These are phyloP conservation scores for Amphicarpaea edgeworthii DNA, from an alignment of 306 rosid genomes.

Conservation along the genomic window DNA sequence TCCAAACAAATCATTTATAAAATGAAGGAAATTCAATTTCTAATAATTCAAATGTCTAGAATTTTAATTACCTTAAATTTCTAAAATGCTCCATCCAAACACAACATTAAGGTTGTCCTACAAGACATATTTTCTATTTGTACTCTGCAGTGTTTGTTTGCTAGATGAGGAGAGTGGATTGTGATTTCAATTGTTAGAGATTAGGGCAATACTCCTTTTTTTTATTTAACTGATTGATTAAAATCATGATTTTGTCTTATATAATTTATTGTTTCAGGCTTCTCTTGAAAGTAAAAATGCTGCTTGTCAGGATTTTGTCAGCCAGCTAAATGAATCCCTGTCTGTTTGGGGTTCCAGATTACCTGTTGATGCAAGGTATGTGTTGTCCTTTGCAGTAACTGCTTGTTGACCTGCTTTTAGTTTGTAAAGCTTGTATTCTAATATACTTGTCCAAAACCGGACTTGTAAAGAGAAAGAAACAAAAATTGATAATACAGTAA, in stretches of 20 bases:
- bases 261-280: slow-evolving; percentile 64
- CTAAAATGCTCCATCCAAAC: too few relatives aligned
- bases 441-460: slow-evolving; percentile 12
- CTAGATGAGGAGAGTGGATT: slow-evolving; percentile 34
- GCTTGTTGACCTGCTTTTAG: slow-evolving; percentile 36
- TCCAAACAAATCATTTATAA: too few relatives aligned
- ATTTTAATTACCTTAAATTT: too few relatives aligned
- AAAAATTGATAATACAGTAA: background rate
- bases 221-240: slow-evolving; percentile 7
- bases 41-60: too few relatives aligned
- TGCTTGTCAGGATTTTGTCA: slow-evolving; percentile 68
- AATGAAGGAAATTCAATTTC: too few relatives aligned
- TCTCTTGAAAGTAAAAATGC: slow-evolving; percentile 80
- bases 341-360: slow-evolving; percentile 83
- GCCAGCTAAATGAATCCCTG: slow-evolving; percentile 80
- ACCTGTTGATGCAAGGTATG: slow-evolving; percentile 84
- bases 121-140: slow-evolving; percentile 20
- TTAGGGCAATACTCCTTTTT: background rate
- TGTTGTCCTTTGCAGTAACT: slow-evolving; percentile 40
- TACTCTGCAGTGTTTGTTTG: slow-evolving; percentile 23
- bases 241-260: too few relatives aligned
- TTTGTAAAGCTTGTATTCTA: slow-evolving; percentile 20
- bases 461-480: background rate
- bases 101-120: slow-evolving; percentile 29
- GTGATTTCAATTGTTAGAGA: slow-evolving; percentile 31